These are phyloP conservation scores for Syzygium syzygioides DNA, from an alignment of 441 rosid genomes.

Conservation along the genomic window DNA sequence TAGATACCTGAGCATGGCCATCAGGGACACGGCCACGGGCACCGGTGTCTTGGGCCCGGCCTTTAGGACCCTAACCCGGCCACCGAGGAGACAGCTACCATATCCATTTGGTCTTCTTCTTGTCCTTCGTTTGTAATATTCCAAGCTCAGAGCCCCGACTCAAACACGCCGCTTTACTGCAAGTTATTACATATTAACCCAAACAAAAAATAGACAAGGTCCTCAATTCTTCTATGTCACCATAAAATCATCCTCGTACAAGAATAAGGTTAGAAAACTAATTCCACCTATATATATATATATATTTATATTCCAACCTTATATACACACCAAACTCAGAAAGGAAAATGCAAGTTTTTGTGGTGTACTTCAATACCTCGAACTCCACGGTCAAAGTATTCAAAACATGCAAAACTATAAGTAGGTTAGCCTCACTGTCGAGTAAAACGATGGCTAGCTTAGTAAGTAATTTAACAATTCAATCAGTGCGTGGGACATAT, in stretches of 20 bases:
- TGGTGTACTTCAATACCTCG: too few species aligned
- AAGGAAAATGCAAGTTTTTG: not conserved
- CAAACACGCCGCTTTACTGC: not conserved
- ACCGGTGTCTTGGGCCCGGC: accelerated
- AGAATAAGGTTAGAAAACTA: not conserved
- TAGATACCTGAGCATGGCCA: accelerated
- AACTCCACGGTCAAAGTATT: too few species aligned
- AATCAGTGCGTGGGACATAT: not conserved
- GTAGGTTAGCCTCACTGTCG: too few species aligned
- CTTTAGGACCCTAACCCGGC: not conserved
- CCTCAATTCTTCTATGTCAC: not conserved
- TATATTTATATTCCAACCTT: not conserved
- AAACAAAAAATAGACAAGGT: not conserved
- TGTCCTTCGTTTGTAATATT: not conserved
- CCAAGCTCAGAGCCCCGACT: not conserved
- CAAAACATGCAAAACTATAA: too few species aligned
- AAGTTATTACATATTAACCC: not conserved
- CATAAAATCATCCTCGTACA: not conserved
- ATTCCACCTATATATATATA: not conserved
- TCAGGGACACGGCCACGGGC: accelerated
- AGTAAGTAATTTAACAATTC: too few species aligned
- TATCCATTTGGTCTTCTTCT: not conserved
- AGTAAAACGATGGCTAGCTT: too few species aligned
- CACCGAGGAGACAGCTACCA: not conserved
- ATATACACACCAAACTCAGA: not conserved